These are phyloP conservation scores for Durio zibethinus DNA, from an alignment of 345 rosid species.

Conservation along the genomic window DNA sequence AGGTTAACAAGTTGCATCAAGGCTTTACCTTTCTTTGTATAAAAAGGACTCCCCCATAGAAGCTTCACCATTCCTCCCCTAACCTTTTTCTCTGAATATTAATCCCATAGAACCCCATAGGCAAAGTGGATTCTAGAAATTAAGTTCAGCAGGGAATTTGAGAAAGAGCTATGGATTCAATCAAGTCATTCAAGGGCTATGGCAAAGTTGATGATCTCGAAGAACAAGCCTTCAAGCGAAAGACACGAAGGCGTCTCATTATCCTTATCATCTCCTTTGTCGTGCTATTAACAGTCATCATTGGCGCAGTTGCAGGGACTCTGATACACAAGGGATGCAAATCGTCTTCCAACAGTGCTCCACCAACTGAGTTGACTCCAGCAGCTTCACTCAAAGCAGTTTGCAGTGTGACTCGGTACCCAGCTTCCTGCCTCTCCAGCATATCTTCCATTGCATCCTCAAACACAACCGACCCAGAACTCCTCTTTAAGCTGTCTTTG, in stretches of 20 bases:
- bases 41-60: background rate
- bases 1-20: conserved; percentile 11
- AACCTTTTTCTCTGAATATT: background rate
- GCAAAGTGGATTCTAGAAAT: background rate
- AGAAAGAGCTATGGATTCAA: conserved; percentile 47
- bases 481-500: conserved; percentile 55
- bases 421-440: conserved; percentile 55
- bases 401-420: conserved; percentile 67
- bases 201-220: conserved; percentile 73
- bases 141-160: background rate
- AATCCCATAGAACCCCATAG: background rate
- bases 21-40: background rate
- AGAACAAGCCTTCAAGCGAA: conserved; percentile 51
- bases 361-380: conserved; percentile 44
- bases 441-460: conserved; percentile 52
- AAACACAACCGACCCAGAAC: conserved; percentile 54
- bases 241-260: conserved; percentile 52
- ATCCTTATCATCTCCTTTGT: conserved; percentile 36
- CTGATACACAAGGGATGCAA: conserved; percentile 37
- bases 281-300: conserved; percentile 42
- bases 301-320: conserved; percentile 52
- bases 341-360: conserved; percentile 18
- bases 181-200: conserved; percentile 81
- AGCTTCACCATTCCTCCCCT: background rate
- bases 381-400: conserved; percentile 59